These are phyloP conservation scores for Populus deltoides DNA, from an alignment of 345 rosid genomes.

Conservation along the genomic window DNA sequence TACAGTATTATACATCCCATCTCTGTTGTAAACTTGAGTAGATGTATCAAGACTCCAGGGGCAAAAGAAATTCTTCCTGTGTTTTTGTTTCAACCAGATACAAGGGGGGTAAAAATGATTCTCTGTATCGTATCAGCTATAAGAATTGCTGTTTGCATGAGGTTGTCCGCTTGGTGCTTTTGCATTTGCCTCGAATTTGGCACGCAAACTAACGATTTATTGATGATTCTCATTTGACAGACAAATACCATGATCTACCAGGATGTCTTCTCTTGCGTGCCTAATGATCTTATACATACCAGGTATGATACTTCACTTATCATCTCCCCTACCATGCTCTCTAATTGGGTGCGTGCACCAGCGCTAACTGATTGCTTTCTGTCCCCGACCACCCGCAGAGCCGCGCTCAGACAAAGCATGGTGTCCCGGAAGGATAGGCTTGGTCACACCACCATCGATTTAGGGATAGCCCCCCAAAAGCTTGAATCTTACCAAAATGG, in stretches of 20 bases:
- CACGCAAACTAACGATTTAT: constrained; percentile 6
- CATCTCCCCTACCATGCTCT: background rate
- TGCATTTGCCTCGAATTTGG: background rate
- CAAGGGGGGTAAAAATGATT: background rate
- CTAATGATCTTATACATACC: constrained; percentile 83
- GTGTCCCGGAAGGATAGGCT: constrained; percentile 70
- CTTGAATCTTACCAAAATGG: constrained; percentile 70
- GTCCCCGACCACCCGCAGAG: constrained; percentile 33
- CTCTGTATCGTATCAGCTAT: background rate
- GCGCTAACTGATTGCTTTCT: background rate
- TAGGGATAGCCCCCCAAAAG: constrained; percentile 80
- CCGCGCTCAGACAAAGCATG: constrained; percentile 62
- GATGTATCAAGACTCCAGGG: too few relatives aligned
- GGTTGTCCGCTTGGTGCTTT: background rate
- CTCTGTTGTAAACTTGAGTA: too few relatives aligned
- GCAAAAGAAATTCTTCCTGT: background rate
- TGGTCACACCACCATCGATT: constrained; percentile 81
- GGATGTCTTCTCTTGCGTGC: constrained; percentile 87
- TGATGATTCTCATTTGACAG: constrained; percentile 41
- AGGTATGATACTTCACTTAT: constrained; percentile 41
- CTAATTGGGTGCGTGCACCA: too few relatives aligned
- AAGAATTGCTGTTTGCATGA: background rate
- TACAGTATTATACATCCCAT: too few relatives aligned
- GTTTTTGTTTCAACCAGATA: background rate
- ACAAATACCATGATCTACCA: constrained; percentile 78